A percentile compares a stretch with the other conserved stretches of the same genome.
These are phyloP conservation scores for Lactarius hatsudake DNA, from an alignment of 768 basidiomycete species.

Conservation along the genomic window DNA sequence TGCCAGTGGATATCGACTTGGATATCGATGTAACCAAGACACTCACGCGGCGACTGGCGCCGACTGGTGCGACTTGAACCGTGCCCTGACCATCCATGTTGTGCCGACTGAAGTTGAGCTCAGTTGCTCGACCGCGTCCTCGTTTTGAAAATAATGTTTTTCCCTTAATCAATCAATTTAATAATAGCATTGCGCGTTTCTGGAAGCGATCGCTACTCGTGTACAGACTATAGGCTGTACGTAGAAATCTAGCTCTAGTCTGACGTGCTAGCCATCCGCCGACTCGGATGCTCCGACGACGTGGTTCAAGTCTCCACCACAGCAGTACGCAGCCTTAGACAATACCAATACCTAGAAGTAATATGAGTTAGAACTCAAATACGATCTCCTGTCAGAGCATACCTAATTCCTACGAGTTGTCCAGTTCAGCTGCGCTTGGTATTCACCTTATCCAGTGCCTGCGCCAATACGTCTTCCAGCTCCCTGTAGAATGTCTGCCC, in stretches of 20 bases:
- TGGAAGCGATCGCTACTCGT: background rate
- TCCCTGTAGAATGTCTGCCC: background rate
- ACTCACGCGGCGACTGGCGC: no score
- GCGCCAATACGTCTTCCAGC: background rate
- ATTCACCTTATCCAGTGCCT: slow-evolving; percentile 2
- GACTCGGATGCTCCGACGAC: background rate
- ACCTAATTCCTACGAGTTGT: background rate
- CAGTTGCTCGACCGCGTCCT: no score
- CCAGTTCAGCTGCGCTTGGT: background rate
- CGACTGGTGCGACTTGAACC: no score
- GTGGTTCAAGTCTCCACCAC: background rate
- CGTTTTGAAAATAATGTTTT: no score
- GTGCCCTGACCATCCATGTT: no score
- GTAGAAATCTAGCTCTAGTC: no score
- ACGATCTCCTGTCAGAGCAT: background rate
- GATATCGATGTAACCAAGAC: no score
- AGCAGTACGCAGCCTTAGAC: background rate
- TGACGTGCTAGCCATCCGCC: background rate
- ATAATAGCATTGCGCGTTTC: background rate
- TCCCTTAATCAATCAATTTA: background rate
- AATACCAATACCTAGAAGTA: background rate
- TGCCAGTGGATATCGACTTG: no score
- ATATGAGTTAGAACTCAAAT: background rate
- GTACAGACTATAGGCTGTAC: background rate
- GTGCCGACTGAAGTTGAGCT: no score